Evolutionary conservation across 495 filamentous ascomycete species (phyloP).

Genomic region (Alectoria sarmentosa): DNA sequence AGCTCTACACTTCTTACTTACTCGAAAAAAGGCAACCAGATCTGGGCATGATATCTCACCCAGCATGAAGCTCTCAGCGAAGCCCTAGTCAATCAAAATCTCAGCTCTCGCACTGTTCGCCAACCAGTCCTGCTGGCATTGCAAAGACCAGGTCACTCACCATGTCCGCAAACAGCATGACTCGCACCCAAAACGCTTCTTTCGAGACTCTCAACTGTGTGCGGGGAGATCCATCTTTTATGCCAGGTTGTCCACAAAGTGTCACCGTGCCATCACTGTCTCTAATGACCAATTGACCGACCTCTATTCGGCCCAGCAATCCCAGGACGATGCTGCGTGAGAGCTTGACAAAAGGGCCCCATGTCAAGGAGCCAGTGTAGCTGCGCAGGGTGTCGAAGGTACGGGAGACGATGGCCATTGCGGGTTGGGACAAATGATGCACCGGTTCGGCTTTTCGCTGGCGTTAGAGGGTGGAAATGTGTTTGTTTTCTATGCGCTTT

Average conservation of each 20-base stretch:
- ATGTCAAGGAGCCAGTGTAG: conserved; percentile 30
- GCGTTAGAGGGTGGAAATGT: background rate
- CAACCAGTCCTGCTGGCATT: background rate
- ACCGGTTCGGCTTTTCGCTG: background rate
- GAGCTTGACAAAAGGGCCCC: conserved; percentile 38
- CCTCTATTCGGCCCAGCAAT: conserved; percentile 34
- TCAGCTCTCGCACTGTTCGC: conserved; percentile 1
- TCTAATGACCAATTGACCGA: conserved; percentile 36
- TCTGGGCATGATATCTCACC: conserved; percentile 57
- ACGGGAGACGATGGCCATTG: conserved; percentile 24
- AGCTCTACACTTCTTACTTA: conserved; percentile 23
- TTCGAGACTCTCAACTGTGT: conserved; percentile 47
- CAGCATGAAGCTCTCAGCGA: conserved; percentile 66
- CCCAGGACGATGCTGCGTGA: conserved; percentile 35
- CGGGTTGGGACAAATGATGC: background rate
- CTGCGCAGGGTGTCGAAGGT: conserved; percentile 22
- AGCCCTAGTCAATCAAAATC: conserved; percentile 37
- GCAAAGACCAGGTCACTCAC: conserved; percentile 17
- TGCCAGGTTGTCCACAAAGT: conserved; percentile 30
- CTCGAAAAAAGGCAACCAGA: conserved; percentile 58
- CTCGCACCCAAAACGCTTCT: conserved; percentile 58
- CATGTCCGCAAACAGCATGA: conserved; percentile 63
- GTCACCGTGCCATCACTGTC: conserved; percentile 34
- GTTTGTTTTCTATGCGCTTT: too few relatives aligned
- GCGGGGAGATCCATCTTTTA: conserved; percentile 24